Percentiles rank a stretch among this genome's conserved stretches.
These are phyloP conservation scores for Lizanozyma gosingica DNA, from an alignment of 1,139 yeast genomes.

Conservation along the genomic window DNA sequence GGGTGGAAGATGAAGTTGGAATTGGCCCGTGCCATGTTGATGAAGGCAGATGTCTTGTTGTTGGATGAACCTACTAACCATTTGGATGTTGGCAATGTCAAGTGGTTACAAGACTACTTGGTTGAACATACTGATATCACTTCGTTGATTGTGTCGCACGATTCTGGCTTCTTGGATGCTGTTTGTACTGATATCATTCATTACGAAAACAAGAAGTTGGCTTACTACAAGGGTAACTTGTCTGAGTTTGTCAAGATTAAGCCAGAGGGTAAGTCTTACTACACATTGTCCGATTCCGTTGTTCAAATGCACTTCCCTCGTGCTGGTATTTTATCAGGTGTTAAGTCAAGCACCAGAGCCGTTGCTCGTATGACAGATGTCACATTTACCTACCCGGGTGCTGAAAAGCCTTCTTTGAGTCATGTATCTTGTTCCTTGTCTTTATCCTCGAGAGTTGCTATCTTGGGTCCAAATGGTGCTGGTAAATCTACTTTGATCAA, in stretches of 20 bases:
- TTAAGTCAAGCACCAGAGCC: slow-evolving; percentile 88
- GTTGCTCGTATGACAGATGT: slow-evolving; percentile 87
- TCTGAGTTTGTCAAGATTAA: slow-evolving; percentile 85
- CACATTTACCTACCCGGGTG: slow-evolving; percentile 85
- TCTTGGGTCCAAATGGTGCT: slow-evolving; percentile 97
- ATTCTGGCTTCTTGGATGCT: slow-evolving; percentile 89
- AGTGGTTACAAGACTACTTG: slow-evolving; percentile 88
- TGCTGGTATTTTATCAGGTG: slow-evolving; percentile 95
- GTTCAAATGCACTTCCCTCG: slow-evolving; percentile 98
- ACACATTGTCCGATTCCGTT: slow-evolving; percentile 87
- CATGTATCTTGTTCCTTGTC: slow-evolving; percentile 84
- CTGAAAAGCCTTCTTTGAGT: slow-evolving; percentile 68
- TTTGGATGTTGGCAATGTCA: slow-evolving; percentile 88
- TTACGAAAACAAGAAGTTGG: slow-evolving; percentile 90
- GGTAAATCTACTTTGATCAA: slow-evolving; percentile 96
- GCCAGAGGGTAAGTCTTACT: slow-evolving; percentile 95
- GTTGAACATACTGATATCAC: slow-evolving; percentile 78
- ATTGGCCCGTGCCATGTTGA: slow-evolving; percentile 95
- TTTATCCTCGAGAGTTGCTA: slow-evolving; percentile 90
- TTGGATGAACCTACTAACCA: slow-evolving; percentile 99
- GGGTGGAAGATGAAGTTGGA: slow-evolving; percentile 99
- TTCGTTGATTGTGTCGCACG: slow-evolving; percentile 93
- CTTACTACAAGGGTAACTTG: slow-evolving; percentile 91
- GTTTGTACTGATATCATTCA: slow-evolving; percentile 97
- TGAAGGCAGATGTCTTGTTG: slow-evolving; percentile 91